These are phyloP conservation scores for Botrytis hyacinthi DNA, from an alignment of 2,329 filamentous ascomycete genomes.

Conservation along the genomic window DNA sequence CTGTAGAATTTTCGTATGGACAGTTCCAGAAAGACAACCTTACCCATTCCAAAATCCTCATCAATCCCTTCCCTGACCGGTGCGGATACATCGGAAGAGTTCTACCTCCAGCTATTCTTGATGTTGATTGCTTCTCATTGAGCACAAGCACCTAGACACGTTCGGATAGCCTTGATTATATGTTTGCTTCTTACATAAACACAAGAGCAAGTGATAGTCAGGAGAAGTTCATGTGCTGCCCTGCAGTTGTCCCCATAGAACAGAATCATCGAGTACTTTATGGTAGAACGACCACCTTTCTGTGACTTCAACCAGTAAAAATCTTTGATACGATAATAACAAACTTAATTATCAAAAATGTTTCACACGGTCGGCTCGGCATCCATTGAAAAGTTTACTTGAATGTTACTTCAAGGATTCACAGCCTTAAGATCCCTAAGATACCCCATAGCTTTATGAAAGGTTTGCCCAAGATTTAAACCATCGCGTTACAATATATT, in stretches of 20 bases:
- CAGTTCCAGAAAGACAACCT: neutral
- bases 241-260: neutral
- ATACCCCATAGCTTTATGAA: neutral
- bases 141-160: neutral
- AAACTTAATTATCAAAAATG: neutral
- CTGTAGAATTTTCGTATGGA: neutral
- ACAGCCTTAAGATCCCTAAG: neutral
- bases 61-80: neutral
- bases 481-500: neutral
- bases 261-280: neutral
- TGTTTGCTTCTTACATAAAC: neutral
- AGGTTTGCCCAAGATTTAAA: neutral
- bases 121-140: neutral
- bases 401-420: neutral
- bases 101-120: neutral
- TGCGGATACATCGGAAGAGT: neutral
- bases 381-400: neutral
- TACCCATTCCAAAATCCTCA: neutral
- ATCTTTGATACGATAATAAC: neutral
- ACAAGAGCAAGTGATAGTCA: neutral
- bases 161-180: neutral
- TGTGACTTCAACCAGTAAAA: neutral
- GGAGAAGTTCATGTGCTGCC: neutral
- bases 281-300: neutral
- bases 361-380: slow-evolving; percentile 14